Conservation (phyloP, 805 yeast species). For the Candida qinlingensis region DNA sequence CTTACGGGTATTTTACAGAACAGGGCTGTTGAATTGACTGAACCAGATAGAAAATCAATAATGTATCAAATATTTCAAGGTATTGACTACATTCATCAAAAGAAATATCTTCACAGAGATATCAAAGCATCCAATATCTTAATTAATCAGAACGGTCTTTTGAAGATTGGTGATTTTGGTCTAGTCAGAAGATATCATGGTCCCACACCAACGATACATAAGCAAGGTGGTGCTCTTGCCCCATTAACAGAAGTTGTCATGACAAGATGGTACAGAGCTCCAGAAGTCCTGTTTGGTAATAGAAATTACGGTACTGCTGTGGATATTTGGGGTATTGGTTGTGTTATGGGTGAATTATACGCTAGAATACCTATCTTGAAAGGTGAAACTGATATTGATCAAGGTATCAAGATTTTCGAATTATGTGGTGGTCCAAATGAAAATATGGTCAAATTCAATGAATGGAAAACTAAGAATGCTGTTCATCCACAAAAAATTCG, state of each 20-base stretch:
- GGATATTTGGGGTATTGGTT: conserved; percentile 97
- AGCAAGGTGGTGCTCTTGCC: conserved; percentile 39
- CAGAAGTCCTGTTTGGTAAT: conserved; percentile 85
- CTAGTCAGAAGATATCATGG: conserved; percentile 76
- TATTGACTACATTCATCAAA: conserved; percentile 69
- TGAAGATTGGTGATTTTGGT: conserved; percentile 95
- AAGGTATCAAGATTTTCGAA: conserved; percentile 74
- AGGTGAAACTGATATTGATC: conserved; percentile 84
- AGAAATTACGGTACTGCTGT: conserved; percentile 86
- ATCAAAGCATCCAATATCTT: conserved; percentile 95
- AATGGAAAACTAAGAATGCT: conserved; percentile 8
- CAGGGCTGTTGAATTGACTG: conserved; percentile 53
- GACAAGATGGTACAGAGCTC: conserved; percentile 97
- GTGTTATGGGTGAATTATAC: conserved; percentile 90
- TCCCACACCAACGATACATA: conserved; percentile 43
- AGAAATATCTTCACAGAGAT: conserved; percentile 70
- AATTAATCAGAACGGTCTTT: conserved; percentile 65
- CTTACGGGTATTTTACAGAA: conserved; percentile 85
- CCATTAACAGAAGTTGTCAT: conserved; percentile 71
- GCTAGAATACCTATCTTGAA: conserved; percentile 75
- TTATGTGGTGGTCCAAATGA: conserved; percentile 73
- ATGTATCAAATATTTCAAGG: conserved; percentile 77
- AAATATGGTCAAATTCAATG: conserved; percentile 33
- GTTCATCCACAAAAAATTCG: conserved; percentile 9
- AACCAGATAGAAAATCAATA: conserved; percentile 76